Conservation (phyloP, 805 yeast species). For the Saccharomycopsis lassenensis region DNA sequence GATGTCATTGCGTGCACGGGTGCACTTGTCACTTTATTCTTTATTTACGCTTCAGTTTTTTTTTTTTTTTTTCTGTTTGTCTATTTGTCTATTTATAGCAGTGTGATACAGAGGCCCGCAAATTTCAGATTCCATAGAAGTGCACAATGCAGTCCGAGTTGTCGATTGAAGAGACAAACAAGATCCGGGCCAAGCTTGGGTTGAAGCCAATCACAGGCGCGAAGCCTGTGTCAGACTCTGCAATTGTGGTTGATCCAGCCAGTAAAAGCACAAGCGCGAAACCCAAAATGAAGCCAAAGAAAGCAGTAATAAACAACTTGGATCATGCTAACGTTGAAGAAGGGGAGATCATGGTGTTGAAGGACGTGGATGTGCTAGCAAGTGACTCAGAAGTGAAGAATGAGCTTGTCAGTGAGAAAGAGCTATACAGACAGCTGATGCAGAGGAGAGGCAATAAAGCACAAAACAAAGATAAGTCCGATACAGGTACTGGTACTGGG, state of each 20-base stretch:
- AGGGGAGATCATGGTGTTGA: slow-evolving; percentile 35
- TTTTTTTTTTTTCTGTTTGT: too few relatives aligned
- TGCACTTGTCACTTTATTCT: too few relatives aligned
- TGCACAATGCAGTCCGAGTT: slow-evolving; percentile 14
- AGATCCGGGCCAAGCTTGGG: slow-evolving; percentile 33
- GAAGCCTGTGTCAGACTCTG: slow-evolving; percentile 33
- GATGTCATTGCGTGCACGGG: too few relatives aligned
- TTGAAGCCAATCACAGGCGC: slow-evolving; percentile 32
- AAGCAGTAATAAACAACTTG: slow-evolving; percentile 5
- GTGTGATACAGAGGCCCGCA: too few relatives aligned
- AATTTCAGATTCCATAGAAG: too few relatives aligned
- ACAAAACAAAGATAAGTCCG: slow-evolving; percentile 10
- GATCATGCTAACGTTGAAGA: slow-evolving; percentile 12
- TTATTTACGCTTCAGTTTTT: too few relatives aligned
- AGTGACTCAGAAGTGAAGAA: slow-evolving; percentile 23
- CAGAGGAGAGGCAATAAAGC: slow-evolving; percentile 13
- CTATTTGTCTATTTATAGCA: too few relatives aligned
- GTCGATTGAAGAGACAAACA: slow-evolving; percentile 38
- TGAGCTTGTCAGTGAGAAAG: slow-evolving; percentile 29
- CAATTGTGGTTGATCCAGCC: slow-evolving; percentile 19
- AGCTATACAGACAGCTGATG: slow-evolving; percentile 19
- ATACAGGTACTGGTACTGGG: slow-evolving; percentile 12
- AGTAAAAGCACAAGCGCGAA: slow-evolving; percentile 1
- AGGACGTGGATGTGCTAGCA: slow-evolving; percentile 31
- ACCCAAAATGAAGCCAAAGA: background rate